These are phyloP conservation scores for Tricholoma bakamatsutake DNA, from an alignment of 768 basidiomycete species.

Conservation along the genomic window DNA sequence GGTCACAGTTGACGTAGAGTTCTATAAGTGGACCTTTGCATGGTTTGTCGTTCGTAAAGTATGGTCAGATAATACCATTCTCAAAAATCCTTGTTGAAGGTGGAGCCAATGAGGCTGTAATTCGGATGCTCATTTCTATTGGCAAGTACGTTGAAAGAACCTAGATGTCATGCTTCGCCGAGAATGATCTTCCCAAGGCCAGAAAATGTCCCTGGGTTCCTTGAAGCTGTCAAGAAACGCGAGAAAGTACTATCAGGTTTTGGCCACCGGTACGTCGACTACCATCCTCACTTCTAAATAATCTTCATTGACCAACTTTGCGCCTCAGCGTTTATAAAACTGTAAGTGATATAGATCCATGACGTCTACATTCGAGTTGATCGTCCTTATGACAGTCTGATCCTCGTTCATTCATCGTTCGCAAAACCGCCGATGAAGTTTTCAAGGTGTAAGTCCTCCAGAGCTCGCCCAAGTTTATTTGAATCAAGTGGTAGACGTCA, in stretches of 20 bases:
- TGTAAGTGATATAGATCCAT: slow-evolving; percentile 26
- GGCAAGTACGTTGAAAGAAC: slow-evolving; percentile 49
- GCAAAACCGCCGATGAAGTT: slow-evolving; percentile 88
- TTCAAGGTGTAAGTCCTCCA: slow-evolving; percentile 62
- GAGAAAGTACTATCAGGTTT: slow-evolving; percentile 90
- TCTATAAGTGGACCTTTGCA: slow-evolving; percentile 59
- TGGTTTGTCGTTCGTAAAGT: slow-evolving; percentile 31
- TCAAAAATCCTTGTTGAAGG: slow-evolving; percentile 30
- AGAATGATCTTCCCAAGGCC: slow-evolving; percentile 39
- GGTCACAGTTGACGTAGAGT: slow-evolving; percentile 1
- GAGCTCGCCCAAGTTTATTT: background rate
- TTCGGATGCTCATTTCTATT: slow-evolving; percentile 88
- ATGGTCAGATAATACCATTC: background rate
- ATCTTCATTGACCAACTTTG: background rate
- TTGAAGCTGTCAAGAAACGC: slow-evolving; percentile 82
- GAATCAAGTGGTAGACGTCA: background rate
- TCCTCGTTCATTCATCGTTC: slow-evolving; percentile 86
- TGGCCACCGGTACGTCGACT: slow-evolving; percentile 61
- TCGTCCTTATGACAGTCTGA: slow-evolving; percentile 56
- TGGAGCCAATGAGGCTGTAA: slow-evolving; percentile 91
- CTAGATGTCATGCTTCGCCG: background rate
- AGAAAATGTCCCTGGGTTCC: slow-evolving; percentile 77
- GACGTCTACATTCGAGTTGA: background rate
- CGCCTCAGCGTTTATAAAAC: slow-evolving; percentile 65
- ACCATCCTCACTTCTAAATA: background rate